Conservation (phyloP, 352 stramenopile genomes). For the Globisporangium viniferum region DNA sequence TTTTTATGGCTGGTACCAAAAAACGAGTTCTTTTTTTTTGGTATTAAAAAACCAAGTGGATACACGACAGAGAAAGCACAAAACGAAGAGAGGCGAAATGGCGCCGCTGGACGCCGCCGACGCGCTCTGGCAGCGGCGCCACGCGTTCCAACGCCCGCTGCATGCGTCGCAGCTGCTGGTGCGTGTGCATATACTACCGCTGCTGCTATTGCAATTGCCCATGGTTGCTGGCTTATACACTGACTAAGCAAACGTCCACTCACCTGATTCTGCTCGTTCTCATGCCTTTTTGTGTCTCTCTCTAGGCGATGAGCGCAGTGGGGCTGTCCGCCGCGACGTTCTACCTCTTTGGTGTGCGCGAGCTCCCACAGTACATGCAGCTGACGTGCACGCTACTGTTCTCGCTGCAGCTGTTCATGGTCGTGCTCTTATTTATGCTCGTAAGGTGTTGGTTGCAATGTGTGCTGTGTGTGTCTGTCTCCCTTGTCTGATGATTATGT, state of each 20-base stretch:
- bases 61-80: not conserved
- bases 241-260: not conserved
- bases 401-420: slow-evolving; percentile 35
- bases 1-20: not conserved
- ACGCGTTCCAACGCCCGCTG: slow-evolving; percentile 46
- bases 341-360: slow-evolving; percentile 39
- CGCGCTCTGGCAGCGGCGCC: slow-evolving; percentile 26
- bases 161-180: slow-evolving; percentile 39
- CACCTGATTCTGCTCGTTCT: not conserved
- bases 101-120: slow-evolving; percentile 4
- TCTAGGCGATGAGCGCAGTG: slow-evolving; percentile 36
- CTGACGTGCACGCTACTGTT: slow-evolving; percentile 39
- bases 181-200: not conserved
- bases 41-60: not conserved
- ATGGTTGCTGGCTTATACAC: not conserved
- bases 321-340: slow-evolving; percentile 41
- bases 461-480: slow-evolving; percentile 19
- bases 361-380: slow-evolving; percentile 38
- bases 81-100: not conserved
- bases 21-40: not conserved
- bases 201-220: not conserved
- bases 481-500: slow-evolving; percentile 17
- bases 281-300: not conserved
- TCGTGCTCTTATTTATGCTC: slow-evolving; percentile 18
- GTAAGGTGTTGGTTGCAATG: slow-evolving; percentile 1